Percentiles rank a stretch among this genome's conserved stretches.
phyloP scores from a whole-genome alignment of 345 rosid genomes.

The Moricandia moricandioides region DNA sequence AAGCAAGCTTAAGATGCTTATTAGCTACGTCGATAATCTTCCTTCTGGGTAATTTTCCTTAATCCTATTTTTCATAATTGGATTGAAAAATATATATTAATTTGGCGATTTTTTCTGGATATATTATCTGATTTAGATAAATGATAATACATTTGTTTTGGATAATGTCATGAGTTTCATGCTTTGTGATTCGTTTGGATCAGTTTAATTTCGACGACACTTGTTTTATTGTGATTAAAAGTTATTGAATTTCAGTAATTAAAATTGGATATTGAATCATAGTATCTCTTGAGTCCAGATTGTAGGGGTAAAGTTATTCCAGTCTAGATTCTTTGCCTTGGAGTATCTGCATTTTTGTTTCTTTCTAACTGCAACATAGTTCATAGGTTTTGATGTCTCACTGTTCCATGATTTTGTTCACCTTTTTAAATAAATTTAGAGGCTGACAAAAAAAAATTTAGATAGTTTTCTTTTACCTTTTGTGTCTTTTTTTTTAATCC shows the following conservation, averaged over 20 bases:
- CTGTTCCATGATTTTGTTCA: not conserved
- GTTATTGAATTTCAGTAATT: not conserved
- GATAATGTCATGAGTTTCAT: conserved; percentile 9
- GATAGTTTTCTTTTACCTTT: no score
- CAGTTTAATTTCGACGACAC: no score
- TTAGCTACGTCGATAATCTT: conserved; percentile 88
- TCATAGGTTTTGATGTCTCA: conserved; percentile 11
- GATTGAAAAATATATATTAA: not conserved
- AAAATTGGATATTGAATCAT: conserved; percentile 1
- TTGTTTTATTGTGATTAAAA: not conserved
- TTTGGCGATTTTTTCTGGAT: conserved; percentile 1
- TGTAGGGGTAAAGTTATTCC: no score
- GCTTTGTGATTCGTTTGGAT: no score
- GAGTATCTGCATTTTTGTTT: not conserved
- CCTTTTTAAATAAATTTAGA: not conserved
- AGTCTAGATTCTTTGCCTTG: not conserved
- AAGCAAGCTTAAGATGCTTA: conserved; percentile 93
- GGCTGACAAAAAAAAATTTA: no score
- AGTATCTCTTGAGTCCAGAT: not conserved
- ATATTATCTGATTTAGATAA: not conserved
- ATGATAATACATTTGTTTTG: not conserved
- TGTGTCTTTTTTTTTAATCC: no score
- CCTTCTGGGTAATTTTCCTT: conserved; percentile 66
- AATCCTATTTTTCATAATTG: not conserved
- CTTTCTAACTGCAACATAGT: not conserved